Percentiles rank a stretch among this genome's conserved stretches.
phyloP scores from a whole-genome alignment of 2,329 filamentous ascomycete species.

The Diplodia scrobiculata region DNA sequence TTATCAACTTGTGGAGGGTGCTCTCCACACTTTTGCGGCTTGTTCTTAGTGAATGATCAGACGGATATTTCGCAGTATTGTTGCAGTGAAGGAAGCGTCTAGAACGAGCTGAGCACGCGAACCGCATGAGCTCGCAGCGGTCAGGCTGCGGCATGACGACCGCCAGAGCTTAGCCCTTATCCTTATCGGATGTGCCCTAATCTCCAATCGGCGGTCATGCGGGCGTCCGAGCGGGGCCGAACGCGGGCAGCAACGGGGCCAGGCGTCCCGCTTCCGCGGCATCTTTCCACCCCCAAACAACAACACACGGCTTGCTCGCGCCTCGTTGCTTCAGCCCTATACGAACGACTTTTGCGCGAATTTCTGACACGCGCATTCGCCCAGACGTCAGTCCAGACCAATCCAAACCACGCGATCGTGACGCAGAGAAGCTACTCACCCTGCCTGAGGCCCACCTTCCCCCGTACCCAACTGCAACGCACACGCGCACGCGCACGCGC shows the following conservation, averaged over 20 bases:
- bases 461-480: not conserved
- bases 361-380: not conserved
- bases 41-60: not conserved
- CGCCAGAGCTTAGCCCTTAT: slow-evolving; percentile 15
- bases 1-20: not conserved
- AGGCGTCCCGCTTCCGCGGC: slow-evolving; percentile 25
- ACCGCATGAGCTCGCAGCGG: not conserved
- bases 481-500: not conserved
- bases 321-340: not conserved
- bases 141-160: not conserved
- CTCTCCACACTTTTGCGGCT: not conserved
- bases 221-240: slow-evolving; percentile 3
- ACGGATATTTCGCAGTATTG: not conserved
- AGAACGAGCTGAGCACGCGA: not conserved
- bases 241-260: slow-evolving; percentile 7
- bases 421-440: not conserved
- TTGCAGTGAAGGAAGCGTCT: not conserved
- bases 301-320: slow-evolving; percentile 1
- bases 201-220: slow-evolving; percentile 7
- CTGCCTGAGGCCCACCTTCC: not conserved
- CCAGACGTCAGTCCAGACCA: not conserved
- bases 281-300: slow-evolving; percentile 27
- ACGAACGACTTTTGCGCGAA: not conserved
- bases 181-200: slow-evolving; percentile 22
- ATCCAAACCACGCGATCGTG: not conserved